A percentile compares a stretch with the other conserved stretches of the same genome.
phyloP scores from a whole-genome alignment of 192 early-diverging fungal genomes.

The Podochytrium sp. region DNA sequence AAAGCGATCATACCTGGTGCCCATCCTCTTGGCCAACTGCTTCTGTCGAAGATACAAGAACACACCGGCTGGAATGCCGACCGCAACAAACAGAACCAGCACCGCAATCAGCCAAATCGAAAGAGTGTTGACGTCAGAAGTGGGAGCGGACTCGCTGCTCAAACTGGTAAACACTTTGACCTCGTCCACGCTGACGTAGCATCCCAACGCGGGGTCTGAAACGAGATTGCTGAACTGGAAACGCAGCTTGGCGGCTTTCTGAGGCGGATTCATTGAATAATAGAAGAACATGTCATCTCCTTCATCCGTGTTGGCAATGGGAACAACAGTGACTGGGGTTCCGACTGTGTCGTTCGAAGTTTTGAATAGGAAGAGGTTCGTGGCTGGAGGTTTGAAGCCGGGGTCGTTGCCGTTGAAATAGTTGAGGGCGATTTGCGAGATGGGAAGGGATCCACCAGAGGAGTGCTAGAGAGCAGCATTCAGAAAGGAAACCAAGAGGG shows the following conservation, averaged over 20 bases:
- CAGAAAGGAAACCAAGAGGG: neutral
- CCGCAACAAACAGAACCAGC: neutral
- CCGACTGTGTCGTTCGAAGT: neutral
- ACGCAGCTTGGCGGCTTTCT: neutral
- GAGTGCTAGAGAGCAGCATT: neutral
- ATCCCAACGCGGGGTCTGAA: neutral
- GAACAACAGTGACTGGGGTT: neutral
- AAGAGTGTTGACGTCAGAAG: neutral
- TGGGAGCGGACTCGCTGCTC: neutral
- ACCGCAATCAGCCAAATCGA: constrained; percentile 7
- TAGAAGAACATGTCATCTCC: neutral
- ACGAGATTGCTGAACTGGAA: constrained; percentile 2
- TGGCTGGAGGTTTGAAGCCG: neutral
- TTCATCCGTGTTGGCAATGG: neutral
- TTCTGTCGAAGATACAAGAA: constrained; percentile 5
- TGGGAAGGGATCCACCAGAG: neutral
- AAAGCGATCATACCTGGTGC: no score
- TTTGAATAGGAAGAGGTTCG: constrained; percentile 8
- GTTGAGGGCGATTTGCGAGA: neutral
- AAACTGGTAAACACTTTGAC: constrained; percentile 6
- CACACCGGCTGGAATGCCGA: constrained; percentile 4
- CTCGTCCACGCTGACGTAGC: neutral
- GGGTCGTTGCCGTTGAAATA: neutral
- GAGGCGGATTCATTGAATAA: neutral
- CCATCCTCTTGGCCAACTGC: neutral